Percentiles rank a stretch among this genome's conserved stretches.
Evolutionary conservation across 306 rosid species (phyloP).

Genomic region (Parietaria judaica): DNA sequence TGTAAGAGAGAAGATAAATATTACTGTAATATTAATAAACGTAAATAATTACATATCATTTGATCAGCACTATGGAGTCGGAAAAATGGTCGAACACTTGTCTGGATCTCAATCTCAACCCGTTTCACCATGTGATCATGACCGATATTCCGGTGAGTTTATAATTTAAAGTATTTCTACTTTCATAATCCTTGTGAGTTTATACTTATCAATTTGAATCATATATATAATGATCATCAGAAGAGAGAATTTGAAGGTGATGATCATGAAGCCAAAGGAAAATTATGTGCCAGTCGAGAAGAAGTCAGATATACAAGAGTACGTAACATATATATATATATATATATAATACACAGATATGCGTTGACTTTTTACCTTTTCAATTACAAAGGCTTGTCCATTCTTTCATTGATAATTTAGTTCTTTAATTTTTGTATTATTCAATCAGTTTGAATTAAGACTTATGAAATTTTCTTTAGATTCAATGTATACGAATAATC

Average conservation of each 20-base stretch:
- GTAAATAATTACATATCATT: too few relatives aligned
- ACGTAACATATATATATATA: not conserved
- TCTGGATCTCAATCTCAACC: conserved; percentile 46
- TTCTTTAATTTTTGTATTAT: too few relatives aligned
- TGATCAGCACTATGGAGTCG: conserved; percentile 12
- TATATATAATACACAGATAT: too few relatives aligned
- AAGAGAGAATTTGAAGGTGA: conserved; percentile 15
- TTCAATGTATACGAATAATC: too few relatives aligned
- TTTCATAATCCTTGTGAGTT: too few relatives aligned
- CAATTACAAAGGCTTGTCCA: too few relatives aligned
- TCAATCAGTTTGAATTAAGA: too few relatives aligned
- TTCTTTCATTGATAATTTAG: too few relatives aligned
- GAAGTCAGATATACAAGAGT: conserved; percentile 11
- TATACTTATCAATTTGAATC: too few relatives aligned
- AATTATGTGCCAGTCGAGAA: conserved; percentile 8
- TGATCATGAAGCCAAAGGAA: not conserved
- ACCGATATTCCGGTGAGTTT: conserved; percentile 23
- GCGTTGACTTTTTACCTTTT: too few relatives aligned
- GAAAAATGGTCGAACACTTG: conserved; percentile 26
- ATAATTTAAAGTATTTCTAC: not conserved
- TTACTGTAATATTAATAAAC: too few relatives aligned
- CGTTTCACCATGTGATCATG: conserved; percentile 15
- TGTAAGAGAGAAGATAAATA: not conserved
- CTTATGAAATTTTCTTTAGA: too few relatives aligned
- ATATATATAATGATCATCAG: conserved; percentile 5